These are phyloP conservation scores for Adansonia grandidieri DNA, from an alignment of 441 rosid genomes.

Conservation along the genomic window DNA sequence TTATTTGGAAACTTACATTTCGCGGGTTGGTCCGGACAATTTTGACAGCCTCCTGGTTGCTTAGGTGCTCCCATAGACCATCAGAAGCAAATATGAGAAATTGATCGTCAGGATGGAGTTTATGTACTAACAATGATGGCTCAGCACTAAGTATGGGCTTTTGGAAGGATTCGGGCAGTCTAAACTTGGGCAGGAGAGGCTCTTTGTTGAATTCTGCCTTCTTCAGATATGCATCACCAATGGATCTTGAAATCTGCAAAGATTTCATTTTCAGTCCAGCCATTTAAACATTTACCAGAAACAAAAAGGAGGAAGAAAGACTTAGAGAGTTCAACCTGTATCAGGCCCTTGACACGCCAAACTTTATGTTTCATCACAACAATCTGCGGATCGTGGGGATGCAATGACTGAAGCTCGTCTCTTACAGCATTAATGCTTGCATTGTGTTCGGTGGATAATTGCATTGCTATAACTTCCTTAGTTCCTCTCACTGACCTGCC, in stretches of 20 bases:
- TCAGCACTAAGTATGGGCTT: conserved; percentile 58
- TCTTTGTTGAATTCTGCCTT: conserved; percentile 65
- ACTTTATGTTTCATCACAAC: conserved; percentile 53
- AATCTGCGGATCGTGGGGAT: conserved; percentile 58
- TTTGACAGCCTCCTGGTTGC: conserved; percentile 56
- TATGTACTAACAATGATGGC: conserved; percentile 52
- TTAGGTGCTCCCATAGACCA: conserved; percentile 75
- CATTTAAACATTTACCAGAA: neutral
- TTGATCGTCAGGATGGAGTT: conserved; percentile 52
- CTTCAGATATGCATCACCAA: conserved; percentile 69
- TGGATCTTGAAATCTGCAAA: conserved; percentile 61
- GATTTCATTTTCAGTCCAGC: neutral
- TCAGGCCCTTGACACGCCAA: conserved; percentile 71
- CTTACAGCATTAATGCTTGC: conserved; percentile 52
- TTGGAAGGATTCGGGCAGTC: conserved; percentile 45
- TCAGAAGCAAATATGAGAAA: conserved; percentile 67
- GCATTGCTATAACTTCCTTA: conserved; percentile 45
- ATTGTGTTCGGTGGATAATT: conserved; percentile 64
- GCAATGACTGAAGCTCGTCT: conserved; percentile 52
- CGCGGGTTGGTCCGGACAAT: conserved; percentile 50
- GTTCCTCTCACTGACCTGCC: conserved; percentile 47
- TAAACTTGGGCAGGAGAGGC: conserved; percentile 52
- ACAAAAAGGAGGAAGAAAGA: neutral
- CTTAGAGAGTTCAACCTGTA: conserved; percentile 40
- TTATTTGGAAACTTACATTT: conserved; percentile 40